Evolutionary conservation across 2,329 filamentous ascomycete genomes (phyloP), one percentile per base, ranked within the genome.

Genomic region (Pezicula neosporulosa): DNA sequence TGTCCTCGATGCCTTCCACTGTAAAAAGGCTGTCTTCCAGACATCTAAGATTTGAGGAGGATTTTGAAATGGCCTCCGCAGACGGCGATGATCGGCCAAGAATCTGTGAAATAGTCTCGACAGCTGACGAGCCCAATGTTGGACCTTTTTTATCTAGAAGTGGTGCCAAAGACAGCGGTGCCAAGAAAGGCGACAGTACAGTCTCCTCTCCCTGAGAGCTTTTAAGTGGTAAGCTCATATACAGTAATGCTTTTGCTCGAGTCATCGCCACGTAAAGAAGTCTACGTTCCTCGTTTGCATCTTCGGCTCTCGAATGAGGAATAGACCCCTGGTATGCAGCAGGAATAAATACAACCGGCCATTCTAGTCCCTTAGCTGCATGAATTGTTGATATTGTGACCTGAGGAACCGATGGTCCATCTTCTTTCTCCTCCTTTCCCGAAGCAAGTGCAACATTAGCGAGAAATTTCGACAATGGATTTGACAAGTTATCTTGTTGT

Each of bases 241-340:
- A 96, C 1, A 99, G 73, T 28, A 97, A 71, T 1, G 83, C 86
- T 66, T 97, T 86, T 6, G 94, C 93, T 66, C 93, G 79, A 3
- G 93, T 99, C 92, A 99, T 97, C 27, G 92, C 93, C 13, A 99
- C 94, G 63, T 97, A 99, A 0, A 99, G 76, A 43, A 99, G 71
- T 27, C 93, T 80, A 53, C 94, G 79, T 67, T 99, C 93, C 68
- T 99, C 93, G 51, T 93, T 87, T 3, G 79, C 77, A 64, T 97
- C 90, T 43, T 97, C 92, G 1, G 91, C 82, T 59, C 92, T 81
- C 2, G 86, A 87, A 67, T 97, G 93, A 4, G 93, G 93, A 53
- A 97, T 95, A 2, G 87, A 93, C 1, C 93, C 94, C 44, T 91
- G 83, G 65, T 96, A 96, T 24, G 90, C 87, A 1, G 89, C 89